Evolutionary conservation across 352 stramenopile species (phyloP).

Genomic region (Phytophthora constricta): DNA sequence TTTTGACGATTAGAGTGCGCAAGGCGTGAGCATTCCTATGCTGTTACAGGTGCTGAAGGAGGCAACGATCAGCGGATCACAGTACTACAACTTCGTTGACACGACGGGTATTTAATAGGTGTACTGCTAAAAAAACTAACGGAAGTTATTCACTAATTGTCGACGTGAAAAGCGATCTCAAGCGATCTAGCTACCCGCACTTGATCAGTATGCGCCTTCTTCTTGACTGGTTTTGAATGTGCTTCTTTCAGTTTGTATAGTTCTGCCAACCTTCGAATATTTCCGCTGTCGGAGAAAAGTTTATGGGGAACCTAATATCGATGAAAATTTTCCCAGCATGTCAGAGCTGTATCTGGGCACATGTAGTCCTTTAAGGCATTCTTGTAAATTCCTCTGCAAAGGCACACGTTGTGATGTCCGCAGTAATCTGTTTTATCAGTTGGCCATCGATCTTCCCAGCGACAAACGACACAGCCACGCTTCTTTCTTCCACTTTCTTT

Average conservation of each 20-base stretch:
- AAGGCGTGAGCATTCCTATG: too few species aligned
- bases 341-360: constrained; percentile 13
- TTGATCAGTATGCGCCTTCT: too few species aligned
- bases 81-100: too few species aligned
- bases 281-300: constrained; percentile 22
- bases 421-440: constrained; percentile 34
- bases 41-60: too few species aligned
- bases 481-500: constrained; percentile 7
- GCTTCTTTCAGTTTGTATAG: constrained; percentile 19
- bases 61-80: too few species aligned
- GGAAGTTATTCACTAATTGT: too few species aligned
- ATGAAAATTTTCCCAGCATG: constrained; percentile 35
- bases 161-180: too few species aligned
- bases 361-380: constrained; percentile 7
- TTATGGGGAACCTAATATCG: constrained; percentile 13
- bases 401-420: constrained; percentile 26
- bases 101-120: too few species aligned
- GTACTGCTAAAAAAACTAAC: too few species aligned
- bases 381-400: constrained; percentile 11
- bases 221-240: too few species aligned
- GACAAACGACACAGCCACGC: constrained; percentile 26
- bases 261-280: not conserved
- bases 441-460: constrained; percentile 24
- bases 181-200: too few species aligned
- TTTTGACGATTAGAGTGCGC: too few species aligned